phyloP scores from a whole-genome alignment of 768 basidiomycete genomes.

The Amyloporia xantha region DNA sequence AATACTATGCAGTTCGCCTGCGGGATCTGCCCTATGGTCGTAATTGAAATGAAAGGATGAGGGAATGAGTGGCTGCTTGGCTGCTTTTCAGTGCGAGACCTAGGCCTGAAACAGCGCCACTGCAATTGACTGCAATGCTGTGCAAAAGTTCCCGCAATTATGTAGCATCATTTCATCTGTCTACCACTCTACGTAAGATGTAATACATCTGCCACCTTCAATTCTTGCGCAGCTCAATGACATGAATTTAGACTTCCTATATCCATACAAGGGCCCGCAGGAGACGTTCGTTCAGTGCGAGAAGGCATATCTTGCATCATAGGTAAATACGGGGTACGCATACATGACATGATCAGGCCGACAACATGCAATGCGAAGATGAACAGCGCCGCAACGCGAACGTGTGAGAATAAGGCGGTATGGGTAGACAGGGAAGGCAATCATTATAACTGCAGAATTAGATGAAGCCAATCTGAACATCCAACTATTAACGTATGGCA shows the following conservation, averaged over 20 bases:
- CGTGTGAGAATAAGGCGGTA: neutral
- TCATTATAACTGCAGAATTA: slow-evolving; percentile 31
- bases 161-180: neutral
- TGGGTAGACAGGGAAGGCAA: slow-evolving; percentile 4
- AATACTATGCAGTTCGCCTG: no score
- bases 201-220: neutral
- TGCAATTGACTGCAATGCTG: neutral
- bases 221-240: neutral
- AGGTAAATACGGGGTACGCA: slow-evolving; percentile 7
- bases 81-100: no score
- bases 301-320: slow-evolving; percentile 4
- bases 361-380: neutral
- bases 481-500: neutral
- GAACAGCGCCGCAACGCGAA: neutral
- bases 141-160: neutral
- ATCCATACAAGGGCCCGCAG: neutral
- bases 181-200: neutral
- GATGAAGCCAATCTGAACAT: slow-evolving; percentile 84
- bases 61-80: no score
- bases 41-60: no score
- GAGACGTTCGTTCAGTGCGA: neutral
- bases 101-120: no score
- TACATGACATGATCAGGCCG: slow-evolving; percentile 6
- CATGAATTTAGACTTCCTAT: neutral
- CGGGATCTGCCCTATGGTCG: no score